Conservation (phyloP, 2,329 filamentous ascomycete species). For the Ophiocordyceps unilateralis region DNA sequence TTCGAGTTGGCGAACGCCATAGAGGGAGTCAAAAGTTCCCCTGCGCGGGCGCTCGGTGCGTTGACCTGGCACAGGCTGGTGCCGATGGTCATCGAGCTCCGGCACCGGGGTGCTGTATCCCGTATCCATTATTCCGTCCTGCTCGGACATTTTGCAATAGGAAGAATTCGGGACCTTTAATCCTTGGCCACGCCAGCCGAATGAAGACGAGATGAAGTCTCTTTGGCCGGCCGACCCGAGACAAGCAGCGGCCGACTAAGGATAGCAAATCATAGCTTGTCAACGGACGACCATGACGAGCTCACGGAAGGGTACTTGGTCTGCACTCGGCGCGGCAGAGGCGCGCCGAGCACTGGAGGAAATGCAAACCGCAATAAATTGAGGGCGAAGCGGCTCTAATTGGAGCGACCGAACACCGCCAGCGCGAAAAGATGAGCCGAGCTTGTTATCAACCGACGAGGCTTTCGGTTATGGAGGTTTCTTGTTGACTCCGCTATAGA, state of each 20-base stretch:
- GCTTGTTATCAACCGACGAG: neutral
- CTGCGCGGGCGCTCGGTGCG: slow-evolving; percentile 44
- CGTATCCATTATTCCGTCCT: slow-evolving; percentile 41
- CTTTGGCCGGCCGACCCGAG: slow-evolving; percentile 1
- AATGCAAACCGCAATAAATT: slow-evolving; percentile 11
- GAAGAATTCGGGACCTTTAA: neutral
- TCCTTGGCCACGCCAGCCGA: neutral
- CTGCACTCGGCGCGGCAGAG: slow-evolving; percentile 17
- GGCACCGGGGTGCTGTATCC: slow-evolving; percentile 59
- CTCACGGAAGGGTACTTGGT: neutral
- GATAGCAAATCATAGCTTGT: slow-evolving; percentile 13
- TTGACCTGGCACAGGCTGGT: slow-evolving; percentile 43
- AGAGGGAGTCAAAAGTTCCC: slow-evolving; percentile 58
- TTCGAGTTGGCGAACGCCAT: slow-evolving; percentile 31
- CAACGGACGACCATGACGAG: slow-evolving; percentile 3
- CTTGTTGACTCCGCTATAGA: slow-evolving; percentile 91
- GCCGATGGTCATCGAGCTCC: slow-evolving; percentile 76
- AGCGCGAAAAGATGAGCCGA: neutral
- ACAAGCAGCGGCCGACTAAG: slow-evolving; percentile 7
- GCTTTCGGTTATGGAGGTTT: slow-evolving; percentile 72
- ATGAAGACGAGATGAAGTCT: neutral
- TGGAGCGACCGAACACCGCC: neutral
- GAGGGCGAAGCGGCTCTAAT: neutral
- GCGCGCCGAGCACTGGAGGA: slow-evolving; percentile 17
- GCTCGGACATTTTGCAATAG: slow-evolving; percentile 42